Evolutionary conservation across 2,329 filamentous ascomycete species (phyloP).

Genomic region (Exserohilum turcica): DNA sequence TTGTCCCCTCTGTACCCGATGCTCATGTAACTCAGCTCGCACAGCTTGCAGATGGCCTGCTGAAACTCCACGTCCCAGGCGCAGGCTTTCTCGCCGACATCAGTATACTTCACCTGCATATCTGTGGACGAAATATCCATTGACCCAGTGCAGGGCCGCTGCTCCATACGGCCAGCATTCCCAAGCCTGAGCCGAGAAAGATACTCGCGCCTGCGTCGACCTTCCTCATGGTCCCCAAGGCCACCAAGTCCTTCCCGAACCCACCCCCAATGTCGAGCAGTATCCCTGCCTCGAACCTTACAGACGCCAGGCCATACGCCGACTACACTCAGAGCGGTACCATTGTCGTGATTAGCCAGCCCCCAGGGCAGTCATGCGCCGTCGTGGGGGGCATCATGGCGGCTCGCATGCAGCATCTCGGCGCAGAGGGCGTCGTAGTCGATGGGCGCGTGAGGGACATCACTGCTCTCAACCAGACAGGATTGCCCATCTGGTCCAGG

Average conservation of each 20-base stretch:
- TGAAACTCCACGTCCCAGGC: slow-evolving; percentile 69
- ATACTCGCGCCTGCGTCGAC: slow-evolving; percentile 63
- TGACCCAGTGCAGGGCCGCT: slow-evolving; percentile 31
- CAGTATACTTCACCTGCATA: slow-evolving; percentile 49
- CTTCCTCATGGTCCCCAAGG: slow-evolving; percentile 66
- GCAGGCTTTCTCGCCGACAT: slow-evolving; percentile 71
- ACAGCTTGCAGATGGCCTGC: slow-evolving; percentile 68
- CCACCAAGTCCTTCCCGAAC: slow-evolving; percentile 48
- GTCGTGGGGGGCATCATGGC: slow-evolving; percentile 80
- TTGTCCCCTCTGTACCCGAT: background rate
- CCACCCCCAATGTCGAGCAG: slow-evolving; percentile 42
- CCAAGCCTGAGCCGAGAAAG: slow-evolving; percentile 29
- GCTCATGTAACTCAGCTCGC: slow-evolving; percentile 13
- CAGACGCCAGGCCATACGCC: slow-evolving; percentile 64
- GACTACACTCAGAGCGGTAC: slow-evolving; percentile 66
- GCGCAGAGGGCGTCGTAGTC: slow-evolving; percentile 67
- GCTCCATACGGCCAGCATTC: slow-evolving; percentile 23
- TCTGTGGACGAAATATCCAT: background rate
- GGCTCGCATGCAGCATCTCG: slow-evolving; percentile 66
- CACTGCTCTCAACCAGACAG: slow-evolving; percentile 60
- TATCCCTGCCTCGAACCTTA: slow-evolving; percentile 34
- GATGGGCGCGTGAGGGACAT: slow-evolving; percentile 72
- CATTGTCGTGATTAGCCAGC: slow-evolving; percentile 70
- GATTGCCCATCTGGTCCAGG: slow-evolving; percentile 64
- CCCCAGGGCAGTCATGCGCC: slow-evolving; percentile 68